A percentile compares a stretch with the other conserved stretches of the same genome.
Conservation (phyloP, 1,284 basidiomycete genomes). For the Melampsora americana region DNA sequence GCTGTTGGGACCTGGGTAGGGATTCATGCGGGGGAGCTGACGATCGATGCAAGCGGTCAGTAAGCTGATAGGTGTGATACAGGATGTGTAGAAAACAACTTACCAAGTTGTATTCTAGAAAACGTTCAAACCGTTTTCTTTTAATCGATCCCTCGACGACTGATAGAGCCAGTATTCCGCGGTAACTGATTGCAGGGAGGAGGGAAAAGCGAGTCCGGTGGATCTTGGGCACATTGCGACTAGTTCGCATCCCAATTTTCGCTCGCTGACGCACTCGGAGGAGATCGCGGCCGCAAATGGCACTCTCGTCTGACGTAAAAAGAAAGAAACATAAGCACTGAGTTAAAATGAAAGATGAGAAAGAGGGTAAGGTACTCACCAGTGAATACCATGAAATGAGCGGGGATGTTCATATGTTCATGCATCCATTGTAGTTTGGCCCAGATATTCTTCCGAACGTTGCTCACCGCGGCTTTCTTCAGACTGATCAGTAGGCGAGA, state of each 20-base stretch:
- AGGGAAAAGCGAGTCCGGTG: neutral
- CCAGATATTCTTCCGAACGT: neutral
- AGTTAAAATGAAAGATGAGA: neutral
- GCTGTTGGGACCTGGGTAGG: too few relatives aligned
- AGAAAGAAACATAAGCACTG: neutral
- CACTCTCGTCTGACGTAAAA: neutral
- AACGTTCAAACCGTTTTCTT: neutral
- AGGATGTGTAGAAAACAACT: neutral
- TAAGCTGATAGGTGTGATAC: too few relatives aligned
- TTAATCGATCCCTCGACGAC: neutral
- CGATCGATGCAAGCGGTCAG: too few relatives aligned
- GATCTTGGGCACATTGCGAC: neutral
- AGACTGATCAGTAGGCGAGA: neutral
- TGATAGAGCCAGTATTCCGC: constrained; percentile 4
- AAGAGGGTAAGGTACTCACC: neutral
- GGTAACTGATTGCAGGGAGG: neutral
- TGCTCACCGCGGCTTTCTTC: too few relatives aligned
- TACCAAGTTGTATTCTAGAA: constrained; percentile 11
- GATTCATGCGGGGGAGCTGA: constrained; percentile 9
- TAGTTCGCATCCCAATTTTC: neutral
- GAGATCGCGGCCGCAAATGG: constrained; percentile 6
- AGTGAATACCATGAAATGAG: too few relatives aligned
- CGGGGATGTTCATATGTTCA: too few relatives aligned
- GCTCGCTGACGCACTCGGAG: neutral
- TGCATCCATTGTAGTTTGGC: too few relatives aligned